Conservation (phyloP, 2,329 filamentous ascomycete genomes). For the Fusarium napiforme region DNA sequence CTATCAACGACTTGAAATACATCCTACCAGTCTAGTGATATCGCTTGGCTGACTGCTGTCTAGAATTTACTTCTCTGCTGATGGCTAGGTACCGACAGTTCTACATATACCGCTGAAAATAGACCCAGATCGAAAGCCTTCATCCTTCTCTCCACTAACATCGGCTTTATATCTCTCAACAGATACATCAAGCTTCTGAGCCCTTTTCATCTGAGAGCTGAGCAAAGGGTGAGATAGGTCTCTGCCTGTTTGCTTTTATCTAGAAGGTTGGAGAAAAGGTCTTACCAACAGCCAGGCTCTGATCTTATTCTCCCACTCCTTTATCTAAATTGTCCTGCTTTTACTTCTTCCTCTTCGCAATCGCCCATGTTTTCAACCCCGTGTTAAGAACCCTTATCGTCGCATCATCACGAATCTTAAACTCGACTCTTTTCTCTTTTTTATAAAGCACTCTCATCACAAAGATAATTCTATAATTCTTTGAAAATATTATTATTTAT, state of each 20-base stretch:
- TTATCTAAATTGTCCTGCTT: background rate
- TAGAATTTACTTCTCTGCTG: background rate
- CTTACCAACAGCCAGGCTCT: background rate
- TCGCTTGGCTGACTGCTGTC: background rate
- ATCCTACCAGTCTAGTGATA: no score
- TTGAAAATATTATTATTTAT: no score
- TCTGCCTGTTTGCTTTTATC: background rate
- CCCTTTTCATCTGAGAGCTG: background rate
- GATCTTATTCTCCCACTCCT: background rate
- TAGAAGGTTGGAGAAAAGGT: background rate
- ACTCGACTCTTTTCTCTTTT: no score
- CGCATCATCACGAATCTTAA: no score
- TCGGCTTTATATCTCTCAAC: background rate
- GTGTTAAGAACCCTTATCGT: no score
- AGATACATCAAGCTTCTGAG: no score
- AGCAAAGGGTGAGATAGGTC: background rate
- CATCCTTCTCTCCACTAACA: background rate
- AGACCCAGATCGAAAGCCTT: no score
- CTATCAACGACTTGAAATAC: rapidly evolving
- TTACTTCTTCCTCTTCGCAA: background rate
- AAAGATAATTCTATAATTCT: no score
- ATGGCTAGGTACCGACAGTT: background rate
- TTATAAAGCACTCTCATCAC: no score
- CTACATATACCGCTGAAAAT: background rate
- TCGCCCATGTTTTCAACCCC: rapidly evolving